A percentile compares a stretch with the other conserved stretches of the same genome.
Conservation (phyloP, 2,329 filamentous ascomycete genomes). For the Pseudogymnoascus sp. region DNA sequence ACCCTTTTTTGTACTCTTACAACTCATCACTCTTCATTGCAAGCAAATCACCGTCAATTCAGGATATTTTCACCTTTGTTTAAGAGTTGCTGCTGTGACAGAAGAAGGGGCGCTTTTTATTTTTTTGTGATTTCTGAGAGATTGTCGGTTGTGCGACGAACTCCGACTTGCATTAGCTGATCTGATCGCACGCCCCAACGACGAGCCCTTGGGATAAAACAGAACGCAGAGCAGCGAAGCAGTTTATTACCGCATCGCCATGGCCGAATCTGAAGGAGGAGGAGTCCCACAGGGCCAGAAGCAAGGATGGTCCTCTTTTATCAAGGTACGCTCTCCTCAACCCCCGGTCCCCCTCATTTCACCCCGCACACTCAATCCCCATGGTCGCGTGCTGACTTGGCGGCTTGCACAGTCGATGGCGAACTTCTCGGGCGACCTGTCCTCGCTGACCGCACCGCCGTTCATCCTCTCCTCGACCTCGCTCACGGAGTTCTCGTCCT, state of each 20-base stretch:
- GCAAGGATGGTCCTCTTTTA: slow-evolving; percentile 10
- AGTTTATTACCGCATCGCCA: not conserved
- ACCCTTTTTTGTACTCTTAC: not conserved
- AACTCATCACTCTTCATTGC: not conserved
- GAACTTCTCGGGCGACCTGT: slow-evolving; percentile 74
- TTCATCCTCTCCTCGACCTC: slow-evolving; percentile 75
- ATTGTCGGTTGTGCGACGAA: slow-evolving; percentile 4
- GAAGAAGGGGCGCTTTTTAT: not conserved
- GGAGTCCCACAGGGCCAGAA: not conserved
- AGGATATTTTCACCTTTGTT: not conserved
- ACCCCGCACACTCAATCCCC: slow-evolving; percentile 9
- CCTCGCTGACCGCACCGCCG: slow-evolving; percentile 70
- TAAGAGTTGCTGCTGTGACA: not conserved
- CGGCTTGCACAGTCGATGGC: slow-evolving; percentile 51
- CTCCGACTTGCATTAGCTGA: not conserved
- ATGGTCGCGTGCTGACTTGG: not conserved
- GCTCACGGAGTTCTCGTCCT: slow-evolving; percentile 70
- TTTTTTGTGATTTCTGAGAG: not conserved
- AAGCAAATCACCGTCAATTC: not conserved
- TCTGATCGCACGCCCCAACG: not conserved
- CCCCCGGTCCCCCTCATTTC: not conserved
- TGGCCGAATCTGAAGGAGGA: slow-evolving; percentile 3
- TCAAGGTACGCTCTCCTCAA: slow-evolving; percentile 5
- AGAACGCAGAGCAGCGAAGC: not conserved
- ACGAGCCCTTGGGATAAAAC: not conserved